Conservation (phyloP, 1,139 yeast genomes). For the Blastobotrys arbuscula region DNA sequence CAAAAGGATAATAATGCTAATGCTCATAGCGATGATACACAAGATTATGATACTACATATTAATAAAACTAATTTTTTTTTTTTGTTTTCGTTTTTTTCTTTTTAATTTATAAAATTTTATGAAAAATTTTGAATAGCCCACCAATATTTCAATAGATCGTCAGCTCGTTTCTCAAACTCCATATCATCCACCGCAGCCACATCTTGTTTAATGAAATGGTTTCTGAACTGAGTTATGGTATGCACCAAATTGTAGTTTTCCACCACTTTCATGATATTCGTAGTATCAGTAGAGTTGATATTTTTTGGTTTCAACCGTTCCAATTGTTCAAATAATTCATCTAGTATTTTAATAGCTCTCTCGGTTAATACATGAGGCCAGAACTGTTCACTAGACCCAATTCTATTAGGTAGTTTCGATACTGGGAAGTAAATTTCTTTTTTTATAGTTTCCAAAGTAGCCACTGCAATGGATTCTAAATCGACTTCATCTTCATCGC, state of each 20-base stretch:
- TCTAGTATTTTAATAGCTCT: neutral
- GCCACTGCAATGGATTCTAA: constrained; percentile 1
- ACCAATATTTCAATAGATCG: constrained; percentile 9
- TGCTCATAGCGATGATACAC: too few species aligned
- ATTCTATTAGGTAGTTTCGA: neutral
- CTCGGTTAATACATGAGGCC: neutral
- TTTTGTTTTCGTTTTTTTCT: constrained; percentile 1
- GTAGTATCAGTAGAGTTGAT: constrained; percentile 4
- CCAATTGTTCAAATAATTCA: neutral
- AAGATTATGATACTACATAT: neutral
- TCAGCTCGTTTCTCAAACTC: constrained; percentile 5
- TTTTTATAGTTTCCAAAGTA: constrained; percentile 5
- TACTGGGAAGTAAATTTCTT: neutral
- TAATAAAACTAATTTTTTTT: neutral
- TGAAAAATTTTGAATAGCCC: constrained; percentile 3
- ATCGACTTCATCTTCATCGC: constrained; percentile 5
- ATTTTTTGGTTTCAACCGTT: neutral
- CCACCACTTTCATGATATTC: constrained; percentile 8
- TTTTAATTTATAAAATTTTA: neutral
- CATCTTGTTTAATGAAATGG: constrained; percentile 7
- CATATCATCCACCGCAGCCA: neutral
- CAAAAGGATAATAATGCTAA: too few species aligned
- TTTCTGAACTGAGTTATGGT: constrained; percentile 8
- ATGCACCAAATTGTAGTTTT: constrained; percentile 2
- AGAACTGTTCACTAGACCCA: neutral